Percentiles rank a stretch among this genome's conserved stretches.
Conservation (phyloP, 1,284 basidiomycete species). For the Termitomyces sp. region DNA sequence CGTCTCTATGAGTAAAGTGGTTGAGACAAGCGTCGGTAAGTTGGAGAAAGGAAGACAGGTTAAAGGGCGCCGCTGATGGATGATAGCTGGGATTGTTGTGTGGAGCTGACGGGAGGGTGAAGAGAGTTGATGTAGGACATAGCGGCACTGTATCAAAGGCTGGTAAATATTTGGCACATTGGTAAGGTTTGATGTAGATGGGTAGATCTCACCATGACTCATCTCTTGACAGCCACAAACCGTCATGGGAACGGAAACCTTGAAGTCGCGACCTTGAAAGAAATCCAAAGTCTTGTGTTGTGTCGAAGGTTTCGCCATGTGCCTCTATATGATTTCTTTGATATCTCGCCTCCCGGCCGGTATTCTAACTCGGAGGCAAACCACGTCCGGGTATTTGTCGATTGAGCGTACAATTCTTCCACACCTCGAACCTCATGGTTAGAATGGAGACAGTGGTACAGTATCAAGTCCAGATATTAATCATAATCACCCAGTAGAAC, state of each 20-base stretch:
- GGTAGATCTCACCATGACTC: not conserved
- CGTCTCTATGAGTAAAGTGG: slow-evolving; percentile 19
- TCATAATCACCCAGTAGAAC: not conserved
- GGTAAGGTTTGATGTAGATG: not conserved
- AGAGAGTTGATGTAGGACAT: slow-evolving; percentile 33
- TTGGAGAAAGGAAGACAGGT: slow-evolving; percentile 21
- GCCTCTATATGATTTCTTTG: no score
- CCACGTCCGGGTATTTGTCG: no score
- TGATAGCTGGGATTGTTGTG: slow-evolving; percentile 28
- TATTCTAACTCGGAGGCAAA: no score
- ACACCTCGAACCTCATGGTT: no score
- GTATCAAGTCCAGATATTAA: not conserved
- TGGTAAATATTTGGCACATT: no score
- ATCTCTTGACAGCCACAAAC: not conserved
- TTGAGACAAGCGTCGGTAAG: slow-evolving; percentile 31
- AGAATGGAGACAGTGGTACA: not conserved
- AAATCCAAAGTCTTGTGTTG: not conserved
- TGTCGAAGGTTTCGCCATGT: no score
- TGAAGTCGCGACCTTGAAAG: not conserved
- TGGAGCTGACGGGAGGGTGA: slow-evolving; percentile 25
- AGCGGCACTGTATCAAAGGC: not conserved
- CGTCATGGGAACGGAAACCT: no score
- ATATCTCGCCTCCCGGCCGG: no score
- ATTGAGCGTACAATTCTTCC: no score
- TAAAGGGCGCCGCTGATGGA: slow-evolving; percentile 27